Evolutionary conservation across 2,329 filamentous ascomycete genomes (phyloP), one percentile per base, ranked within the genome.

Genomic region (Phaeosphaeria sp.): DNA sequence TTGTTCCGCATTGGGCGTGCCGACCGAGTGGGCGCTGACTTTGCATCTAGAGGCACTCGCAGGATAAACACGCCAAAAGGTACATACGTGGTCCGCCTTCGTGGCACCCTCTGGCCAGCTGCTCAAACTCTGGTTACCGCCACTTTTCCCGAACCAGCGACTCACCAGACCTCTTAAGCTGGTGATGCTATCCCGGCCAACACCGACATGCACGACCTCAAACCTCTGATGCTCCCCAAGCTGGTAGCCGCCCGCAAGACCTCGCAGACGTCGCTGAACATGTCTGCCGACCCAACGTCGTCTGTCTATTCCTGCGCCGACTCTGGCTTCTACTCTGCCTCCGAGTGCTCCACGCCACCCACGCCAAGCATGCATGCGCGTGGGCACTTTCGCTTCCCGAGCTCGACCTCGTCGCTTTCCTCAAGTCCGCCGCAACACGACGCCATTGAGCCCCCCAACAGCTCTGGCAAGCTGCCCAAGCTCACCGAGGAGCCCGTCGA

Each of bases 401-500:
- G 91, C 78, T 95, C 92, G 0, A 84, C 85, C 25, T 96, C 93
- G 1, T 96, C 93, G 5, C 81, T 92, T 55, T 89, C 91, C 55
- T 80, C 83, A 40, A 76, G 74, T 57, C 81, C 85, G 17, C 79
- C 83, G 20, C 72, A 76, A 4, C 79, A 79, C 65, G 87, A 88
- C 7, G 65, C 65, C 78, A 78, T 71, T 77, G 61, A 89, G 83
- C 54, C 89, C 83, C 58, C 89, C 83, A 57, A 84, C 79, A 50
- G 82, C 81, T 80, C 86, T 0, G 82, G 83, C 68, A 91, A 91
- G 78, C 82, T 97, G 60, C 90, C 92, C 17, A 91, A 95, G 69
- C 90, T 97, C 20, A 86, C 93, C 70, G 93, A 97, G 76, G 93
- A 96, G 70, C 88, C 90, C 2, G 79, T 88, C 43, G 90, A 93